Evolutionary conservation across 495 filamentous ascomycete species (phyloP).

Genomic region (Amniculicola lignicola): DNA sequence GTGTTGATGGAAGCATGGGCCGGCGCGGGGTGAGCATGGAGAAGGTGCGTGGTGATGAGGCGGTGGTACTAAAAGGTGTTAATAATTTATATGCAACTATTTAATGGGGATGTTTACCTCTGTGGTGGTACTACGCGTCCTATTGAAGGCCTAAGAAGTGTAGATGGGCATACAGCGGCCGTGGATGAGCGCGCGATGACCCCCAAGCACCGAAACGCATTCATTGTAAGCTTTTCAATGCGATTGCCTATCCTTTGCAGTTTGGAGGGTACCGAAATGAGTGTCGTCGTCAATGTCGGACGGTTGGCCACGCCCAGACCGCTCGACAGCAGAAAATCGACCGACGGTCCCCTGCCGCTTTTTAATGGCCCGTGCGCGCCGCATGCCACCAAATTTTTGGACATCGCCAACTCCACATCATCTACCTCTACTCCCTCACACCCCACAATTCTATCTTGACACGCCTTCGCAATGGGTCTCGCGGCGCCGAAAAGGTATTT

Average conservation of each 20-base stretch:
- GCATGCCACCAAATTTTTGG: conserved; percentile 10
- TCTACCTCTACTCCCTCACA: not conserved
- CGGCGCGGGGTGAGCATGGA: conserved; percentile 43
- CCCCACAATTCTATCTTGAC: not conserved
- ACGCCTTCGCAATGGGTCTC: conserved; percentile 35
- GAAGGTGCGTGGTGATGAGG: conserved; percentile 33
- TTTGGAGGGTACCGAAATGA: no score
- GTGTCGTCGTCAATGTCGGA: no score
- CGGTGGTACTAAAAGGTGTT: not conserved
- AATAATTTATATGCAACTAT: not conserved
- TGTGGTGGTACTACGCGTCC: not conserved
- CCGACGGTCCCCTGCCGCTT: conserved; percentile 18
- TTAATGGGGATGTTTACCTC: conserved; percentile 13
- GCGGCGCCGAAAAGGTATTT: conserved; percentile 32
- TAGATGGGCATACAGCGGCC: not conserved
- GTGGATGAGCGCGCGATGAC: conserved; percentile 8
- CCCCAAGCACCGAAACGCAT: conserved; percentile 35
- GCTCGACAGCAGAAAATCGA: no score
- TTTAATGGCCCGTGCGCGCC: conserved; percentile 22
- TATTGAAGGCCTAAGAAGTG: conserved; percentile 9
- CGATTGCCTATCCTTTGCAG: no score
- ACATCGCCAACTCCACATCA: not conserved
- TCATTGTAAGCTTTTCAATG: no score
- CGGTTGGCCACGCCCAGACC: no score
- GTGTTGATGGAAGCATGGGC: conserved; percentile 37